phyloP scores from a whole-genome alignment of 768 basidiomycete species.

The Tricholomella constricta region DNA sequence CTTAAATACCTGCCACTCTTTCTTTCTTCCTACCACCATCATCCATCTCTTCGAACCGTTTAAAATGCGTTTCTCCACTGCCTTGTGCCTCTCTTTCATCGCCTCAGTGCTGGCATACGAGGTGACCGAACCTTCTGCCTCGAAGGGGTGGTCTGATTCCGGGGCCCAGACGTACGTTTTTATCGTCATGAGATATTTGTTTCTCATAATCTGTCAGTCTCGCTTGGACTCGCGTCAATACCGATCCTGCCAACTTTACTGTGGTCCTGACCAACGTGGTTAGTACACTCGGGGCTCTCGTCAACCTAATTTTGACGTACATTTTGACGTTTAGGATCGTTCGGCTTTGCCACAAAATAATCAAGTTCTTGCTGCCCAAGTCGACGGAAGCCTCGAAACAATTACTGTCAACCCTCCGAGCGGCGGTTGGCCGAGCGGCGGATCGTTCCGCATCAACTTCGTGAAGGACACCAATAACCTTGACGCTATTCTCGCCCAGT shows the following conservation, averaged over 20 bases:
- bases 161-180: constrained; percentile 48
- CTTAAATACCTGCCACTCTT: constrained; percentile 23
- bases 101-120: constrained; percentile 64
- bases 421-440: constrained; percentile 66
- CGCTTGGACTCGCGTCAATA: constrained; percentile 63
- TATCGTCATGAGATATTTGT: not conserved
- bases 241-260: constrained; percentile 71
- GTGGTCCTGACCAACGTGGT: constrained; percentile 68
- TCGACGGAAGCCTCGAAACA: constrained; percentile 47
- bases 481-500: constrained; percentile 69
- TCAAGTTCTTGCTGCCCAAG: constrained; percentile 57
- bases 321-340: constrained; percentile 32
- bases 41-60: constrained; percentile 16
- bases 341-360: constrained; percentile 30
- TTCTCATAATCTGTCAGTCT: constrained; percentile 36
- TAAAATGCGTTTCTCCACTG: constrained; percentile 45
- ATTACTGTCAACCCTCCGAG: constrained; percentile 54
- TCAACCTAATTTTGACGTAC: not conserved
- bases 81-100: constrained; percentile 49
- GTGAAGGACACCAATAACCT: constrained; percentile 49
- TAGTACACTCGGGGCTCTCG: constrained; percentile 14
- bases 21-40: constrained; percentile 19
- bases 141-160: constrained; percentile 57
- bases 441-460: constrained; percentile 72
- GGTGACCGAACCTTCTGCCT: constrained; percentile 52